These are phyloP conservation scores for Didymella lethalis DNA, from an alignment of 2,329 filamentous ascomycete species.

Conservation along the genomic window DNA sequence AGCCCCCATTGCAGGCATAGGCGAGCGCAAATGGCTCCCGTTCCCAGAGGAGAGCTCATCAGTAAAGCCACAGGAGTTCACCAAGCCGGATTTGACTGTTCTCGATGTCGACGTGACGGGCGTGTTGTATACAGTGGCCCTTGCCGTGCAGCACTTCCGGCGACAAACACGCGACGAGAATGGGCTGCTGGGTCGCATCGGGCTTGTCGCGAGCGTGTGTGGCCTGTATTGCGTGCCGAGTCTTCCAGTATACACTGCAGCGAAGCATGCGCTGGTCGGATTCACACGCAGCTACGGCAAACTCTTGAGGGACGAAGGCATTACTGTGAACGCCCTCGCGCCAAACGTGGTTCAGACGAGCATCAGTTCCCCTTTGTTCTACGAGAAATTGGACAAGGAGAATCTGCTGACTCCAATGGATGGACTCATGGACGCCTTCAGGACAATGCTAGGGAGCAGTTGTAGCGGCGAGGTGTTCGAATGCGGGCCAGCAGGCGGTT, in stretches of 20 bases:
- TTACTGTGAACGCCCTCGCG: constrained; percentile 55
- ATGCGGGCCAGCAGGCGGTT: constrained; percentile 50
- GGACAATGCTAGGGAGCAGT: constrained; percentile 45
- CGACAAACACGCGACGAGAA: constrained; percentile 47
- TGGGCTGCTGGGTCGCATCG: constrained; percentile 47
- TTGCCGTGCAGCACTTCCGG: constrained; percentile 56
- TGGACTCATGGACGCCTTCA: constrained; percentile 52
- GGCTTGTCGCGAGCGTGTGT: constrained; percentile 52
- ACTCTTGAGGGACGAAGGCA: constrained; percentile 50
- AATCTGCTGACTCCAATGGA: constrained; percentile 52
- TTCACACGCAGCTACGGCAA: constrained; percentile 54
- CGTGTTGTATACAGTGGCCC: constrained; percentile 52
- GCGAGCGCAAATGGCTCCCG: constrained; percentile 50
- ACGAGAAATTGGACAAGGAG: constrained; percentile 46
- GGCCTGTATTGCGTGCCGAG: constrained; percentile 55
- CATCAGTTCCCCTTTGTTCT: constrained; percentile 51
- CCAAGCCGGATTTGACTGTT: constrained; percentile 50
- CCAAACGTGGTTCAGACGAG: constrained; percentile 53
- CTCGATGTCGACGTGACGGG: constrained; percentile 55
- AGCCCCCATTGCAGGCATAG: constrained; percentile 53
- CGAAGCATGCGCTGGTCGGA: constrained; percentile 53
- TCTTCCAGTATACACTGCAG: constrained; percentile 55
- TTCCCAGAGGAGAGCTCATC: constrained; percentile 28
- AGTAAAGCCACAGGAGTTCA: constrained; percentile 33
- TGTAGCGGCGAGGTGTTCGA: constrained; percentile 55